Conservation (phyloP, 768 basidiomycete species). For the Hygrocybe coccinea region DNA sequence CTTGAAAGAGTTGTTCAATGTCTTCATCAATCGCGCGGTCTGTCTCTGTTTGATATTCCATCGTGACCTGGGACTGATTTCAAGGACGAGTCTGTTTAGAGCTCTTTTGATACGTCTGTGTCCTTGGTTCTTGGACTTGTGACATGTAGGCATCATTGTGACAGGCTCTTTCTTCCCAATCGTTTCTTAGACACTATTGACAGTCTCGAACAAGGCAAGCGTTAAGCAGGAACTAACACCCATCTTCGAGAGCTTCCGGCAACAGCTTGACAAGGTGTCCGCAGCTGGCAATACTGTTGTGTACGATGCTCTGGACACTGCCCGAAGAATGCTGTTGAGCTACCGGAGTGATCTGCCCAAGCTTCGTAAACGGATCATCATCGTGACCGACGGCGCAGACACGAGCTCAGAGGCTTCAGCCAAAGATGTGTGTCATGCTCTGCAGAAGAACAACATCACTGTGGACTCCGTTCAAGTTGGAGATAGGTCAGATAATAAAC, state of each 20-base stretch:
- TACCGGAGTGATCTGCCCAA: constrained; percentile 22
- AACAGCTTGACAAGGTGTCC: constrained; percentile 13
- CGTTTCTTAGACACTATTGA: neutral
- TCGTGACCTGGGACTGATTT: neutral
- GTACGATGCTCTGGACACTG: constrained; percentile 26
- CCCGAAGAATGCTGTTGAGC: constrained; percentile 16
- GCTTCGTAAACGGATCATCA: constrained; percentile 23
- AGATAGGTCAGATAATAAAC: constrained; percentile 6
- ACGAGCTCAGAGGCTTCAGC: constrained; percentile 17
- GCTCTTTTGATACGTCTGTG: constrained; percentile 27
- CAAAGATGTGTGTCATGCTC: constrained; percentile 17
- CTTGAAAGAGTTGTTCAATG: constrained; percentile 25
- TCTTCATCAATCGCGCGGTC: constrained; percentile 27
- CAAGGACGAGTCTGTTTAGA: constrained; percentile 8
- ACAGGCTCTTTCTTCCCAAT: neutral
- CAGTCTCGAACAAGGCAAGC: constrained; percentile 20
- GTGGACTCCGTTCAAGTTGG: constrained; percentile 31
- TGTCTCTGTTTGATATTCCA: neutral
- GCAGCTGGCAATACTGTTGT: constrained; percentile 25
- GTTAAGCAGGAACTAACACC: constrained; percentile 23
- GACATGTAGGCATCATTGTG: constrained; percentile 17
- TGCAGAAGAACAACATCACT: constrained; percentile 17
- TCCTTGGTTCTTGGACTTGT: constrained; percentile 26
- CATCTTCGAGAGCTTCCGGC: constrained; percentile 25
- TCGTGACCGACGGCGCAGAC: constrained; percentile 28